These are phyloP conservation scores for Platanus orientalis DNA, from an alignment of 164 flowering plant genomes.

Conservation along the genomic window DNA sequence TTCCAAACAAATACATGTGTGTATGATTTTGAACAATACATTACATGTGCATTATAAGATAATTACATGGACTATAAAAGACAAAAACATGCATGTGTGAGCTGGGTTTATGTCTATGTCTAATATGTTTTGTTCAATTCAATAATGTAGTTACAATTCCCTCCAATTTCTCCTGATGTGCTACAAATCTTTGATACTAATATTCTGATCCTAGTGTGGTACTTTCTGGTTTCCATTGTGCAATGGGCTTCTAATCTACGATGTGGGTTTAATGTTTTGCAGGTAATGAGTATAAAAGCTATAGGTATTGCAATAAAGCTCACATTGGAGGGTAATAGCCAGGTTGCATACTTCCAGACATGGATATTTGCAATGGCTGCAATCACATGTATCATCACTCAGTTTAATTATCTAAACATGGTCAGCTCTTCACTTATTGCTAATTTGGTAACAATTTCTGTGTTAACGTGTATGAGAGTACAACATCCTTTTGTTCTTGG, in stretches of 20 bases:
- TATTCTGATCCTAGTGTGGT: neutral
- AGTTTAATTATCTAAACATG: slow-evolving; percentile 85
- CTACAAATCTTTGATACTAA: neutral
- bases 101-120: neutral
- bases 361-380: slow-evolving; percentile 85
- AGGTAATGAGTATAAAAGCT: slow-evolving; percentile 98
- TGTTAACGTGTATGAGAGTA: neutral
- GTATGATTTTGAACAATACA: neutral
- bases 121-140: neutral
- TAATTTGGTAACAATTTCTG: neutral
- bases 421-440: slow-evolving; percentile 31
- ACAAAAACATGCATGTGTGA: neutral
- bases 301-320: slow-evolving; percentile 89
- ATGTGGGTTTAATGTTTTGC: slow-evolving; percentile 12
- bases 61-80: no score
- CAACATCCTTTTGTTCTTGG: neutral
- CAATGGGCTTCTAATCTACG: neutral
- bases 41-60: neutral
- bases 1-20: no score
- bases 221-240: neutral
- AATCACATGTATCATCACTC: slow-evolving; percentile 66
- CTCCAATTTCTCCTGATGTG: neutral
- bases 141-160: neutral
- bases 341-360: slow-evolving; percentile 52
- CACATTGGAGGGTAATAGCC: slow-evolving; percentile 74